A percentile compares a stretch with the other conserved stretches of the same genome.
phyloP scores from a whole-genome alignment of 1,139 yeast genomes.

The Dujonia santamariae region DNA sequence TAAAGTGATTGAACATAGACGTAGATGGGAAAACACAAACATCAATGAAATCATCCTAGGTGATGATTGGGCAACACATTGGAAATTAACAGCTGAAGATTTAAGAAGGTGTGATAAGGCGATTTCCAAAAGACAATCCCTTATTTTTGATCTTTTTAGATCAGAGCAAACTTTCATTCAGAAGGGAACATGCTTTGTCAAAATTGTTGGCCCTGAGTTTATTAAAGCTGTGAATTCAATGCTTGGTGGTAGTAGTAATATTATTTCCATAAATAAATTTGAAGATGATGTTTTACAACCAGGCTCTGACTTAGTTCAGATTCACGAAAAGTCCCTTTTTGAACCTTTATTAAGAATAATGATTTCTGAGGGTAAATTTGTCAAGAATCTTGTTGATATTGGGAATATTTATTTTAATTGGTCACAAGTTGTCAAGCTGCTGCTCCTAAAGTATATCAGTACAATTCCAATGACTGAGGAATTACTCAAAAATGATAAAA shows the following conservation, averaged over 20 bases:
- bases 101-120: slow-evolving; percentile 51
- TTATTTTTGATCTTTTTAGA: slow-evolving; percentile 71
- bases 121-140: slow-evolving; percentile 67
- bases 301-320: slow-evolving; percentile 56
- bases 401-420: slow-evolving; percentile 66
- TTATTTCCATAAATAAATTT: slow-evolving; percentile 43
- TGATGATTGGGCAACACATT: slow-evolving; percentile 73
- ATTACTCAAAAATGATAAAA: slow-evolving; percentile 38
- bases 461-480: slow-evolving; percentile 33
- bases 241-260: slow-evolving; percentile 26
- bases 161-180: slow-evolving; percentile 75
- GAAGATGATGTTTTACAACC: slow-evolving; percentile 59
- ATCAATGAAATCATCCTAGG: slow-evolving; percentile 38
- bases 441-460: slow-evolving; percentile 60
- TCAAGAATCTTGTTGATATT: slow-evolving; percentile 48
- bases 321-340: slow-evolving; percentile 55
- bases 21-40: slow-evolving; percentile 30
- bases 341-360: slow-evolving; percentile 46
- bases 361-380: slow-evolving; percentile 60
- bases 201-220: slow-evolving; percentile 43
- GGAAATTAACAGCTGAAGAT: slow-evolving; percentile 63
- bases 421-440: slow-evolving; percentile 56
- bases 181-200: slow-evolving; percentile 64
- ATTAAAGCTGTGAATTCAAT: slow-evolving; percentile 46
- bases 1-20: slow-evolving; percentile 35